Evolutionary conservation across 2,329 filamentous ascomycete genomes (phyloP), one percentile per base, ranked within the genome.

Genomic region (Penicillium sp.): DNA sequence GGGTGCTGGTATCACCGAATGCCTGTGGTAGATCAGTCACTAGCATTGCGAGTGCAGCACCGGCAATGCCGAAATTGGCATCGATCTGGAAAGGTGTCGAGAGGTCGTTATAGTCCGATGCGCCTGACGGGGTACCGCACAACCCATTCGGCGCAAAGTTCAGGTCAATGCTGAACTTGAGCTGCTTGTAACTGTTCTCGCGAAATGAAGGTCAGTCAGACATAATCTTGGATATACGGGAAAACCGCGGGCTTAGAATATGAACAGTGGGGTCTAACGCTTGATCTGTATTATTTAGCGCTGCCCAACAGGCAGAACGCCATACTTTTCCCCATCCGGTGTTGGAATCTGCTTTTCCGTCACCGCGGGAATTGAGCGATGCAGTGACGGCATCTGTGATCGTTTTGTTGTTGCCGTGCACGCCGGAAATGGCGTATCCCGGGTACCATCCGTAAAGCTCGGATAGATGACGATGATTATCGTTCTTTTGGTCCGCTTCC

Each of bases 261-360:
- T 16, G 31, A 35, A 6, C 30, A 38, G 17, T 38, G 36, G 17
- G 12, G 11, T 25, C 38, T 40, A 40, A 40, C 0, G 83, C 81
- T 53, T 68, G 59, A 0, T 75, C 75, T 0, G 81, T 80, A 10
- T 82, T 73, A 52, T 84, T 83, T 0, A 85, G 71, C 0, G 79
- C 68, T 0, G 81, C 81, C 82, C 82, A 85, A 66, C 80, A 83
- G 0, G 82, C 81, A 0, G 77, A 67, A 0, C 83, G 77, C 82
- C 82, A 84, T 0, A 84, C 78, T 57, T 85, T 85, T 17, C 75
- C 80, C 83, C 82, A 85, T 0, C 82, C 82, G 0, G 82, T 75
- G 58, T 85, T 81, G 0, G 78, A 75, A 48, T 84, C 81, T 37
- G 14, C 37, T 5, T 17, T 43, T 22, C 55, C 38, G 16, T 2